Evolutionary conservation across 2,329 filamentous ascomycete species (phyloP), one percentile per base, ranked within the genome.

Genomic region (Phaeoacremonium minimum): DNA sequence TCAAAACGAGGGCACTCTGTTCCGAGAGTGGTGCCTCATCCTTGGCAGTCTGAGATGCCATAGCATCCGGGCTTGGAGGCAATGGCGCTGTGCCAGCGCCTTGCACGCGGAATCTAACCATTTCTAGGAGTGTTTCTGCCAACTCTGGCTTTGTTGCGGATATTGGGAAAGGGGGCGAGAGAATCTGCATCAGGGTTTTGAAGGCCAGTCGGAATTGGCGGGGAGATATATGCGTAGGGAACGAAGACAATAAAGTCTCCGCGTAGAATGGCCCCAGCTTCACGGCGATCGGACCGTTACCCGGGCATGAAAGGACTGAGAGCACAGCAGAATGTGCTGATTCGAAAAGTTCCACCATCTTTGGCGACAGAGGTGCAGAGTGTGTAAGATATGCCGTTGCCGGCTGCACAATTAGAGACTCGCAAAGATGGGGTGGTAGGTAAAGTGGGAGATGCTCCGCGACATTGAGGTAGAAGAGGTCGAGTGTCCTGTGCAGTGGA

Each of bases 131-230:
- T 1, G 81, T 83, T 43, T 90, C 86, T 3, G 87, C 82, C n/a
- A 95, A 73, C 39, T 85, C 73, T 1, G 87, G 87, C 44, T 93
- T 83, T 5, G 73, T 73, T 32, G 77, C 80, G 20, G 85, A 80
- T 28, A 94, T 74, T 2, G 80, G 75, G 26, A 85, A 88, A 0
- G 89, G 90, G 4, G 89, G 87, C 4, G 85, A 83, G 9, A 88
- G 80, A 41, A 94, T 83, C 49, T 85, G 83, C 58, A 95, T 78
- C 31, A 95, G 69, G 2, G 87, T 91, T 56, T 84, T 87, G 68
- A 95, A 90, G 9, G 89, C 90, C 8, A 95, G 71, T 18, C 89
- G 78, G 66, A 96, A 95, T 56, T 96, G 90, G 13, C 89, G 80
- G 1, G 86, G 73, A 0, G 87, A 90, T 15, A 95, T 78, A 40